Evolutionary conservation across 2,329 filamentous ascomycete species (phyloP).

Genomic region (Talaromyces sp.): DNA sequence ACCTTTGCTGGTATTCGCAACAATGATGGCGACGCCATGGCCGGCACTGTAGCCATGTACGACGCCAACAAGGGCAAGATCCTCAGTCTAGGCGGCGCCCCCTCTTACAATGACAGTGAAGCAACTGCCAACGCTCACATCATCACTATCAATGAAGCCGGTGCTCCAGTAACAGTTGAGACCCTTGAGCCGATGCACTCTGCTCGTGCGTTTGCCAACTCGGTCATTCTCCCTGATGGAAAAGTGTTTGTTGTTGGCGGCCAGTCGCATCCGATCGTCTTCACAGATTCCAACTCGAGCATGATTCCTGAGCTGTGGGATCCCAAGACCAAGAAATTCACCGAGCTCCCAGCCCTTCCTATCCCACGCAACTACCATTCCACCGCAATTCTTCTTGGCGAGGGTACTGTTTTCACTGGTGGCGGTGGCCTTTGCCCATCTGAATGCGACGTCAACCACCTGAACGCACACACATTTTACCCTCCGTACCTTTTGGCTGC

Average conservation of each 20-base stretch:
- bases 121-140: constrained; percentile 45
- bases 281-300: constrained; percentile 40
- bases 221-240: constrained; percentile 44
- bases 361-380: constrained; percentile 48
- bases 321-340: constrained; percentile 37
- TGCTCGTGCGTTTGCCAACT: constrained; percentile 38
- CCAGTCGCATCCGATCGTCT: constrained; percentile 36
- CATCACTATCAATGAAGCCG: constrained; percentile 41
- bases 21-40: constrained; percentile 49
- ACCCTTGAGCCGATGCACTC: constrained; percentile 30
- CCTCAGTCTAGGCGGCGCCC: constrained; percentile 47
- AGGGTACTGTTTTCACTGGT: constrained; percentile 46
- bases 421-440: constrained; percentile 50
- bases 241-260: constrained; percentile 43
- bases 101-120: constrained; percentile 40
- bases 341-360: constrained; percentile 30
- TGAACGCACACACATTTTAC: constrained; percentile 49
- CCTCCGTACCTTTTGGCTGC: constrained; percentile 51
- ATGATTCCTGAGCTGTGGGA: constrained; percentile 44
- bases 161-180: constrained; percentile 20
- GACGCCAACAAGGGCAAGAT: constrained; percentile 53
- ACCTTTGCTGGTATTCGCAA: constrained; percentile 40
- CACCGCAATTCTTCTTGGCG: constrained; percentile 42
- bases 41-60: constrained; percentile 54
- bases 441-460: constrained; percentile 43